Percentiles rank a stretch among this genome's conserved stretches.
Evolutionary conservation across 306 rosid genomes (phyloP).

Genomic region (Medicago ruthenica): DNA sequence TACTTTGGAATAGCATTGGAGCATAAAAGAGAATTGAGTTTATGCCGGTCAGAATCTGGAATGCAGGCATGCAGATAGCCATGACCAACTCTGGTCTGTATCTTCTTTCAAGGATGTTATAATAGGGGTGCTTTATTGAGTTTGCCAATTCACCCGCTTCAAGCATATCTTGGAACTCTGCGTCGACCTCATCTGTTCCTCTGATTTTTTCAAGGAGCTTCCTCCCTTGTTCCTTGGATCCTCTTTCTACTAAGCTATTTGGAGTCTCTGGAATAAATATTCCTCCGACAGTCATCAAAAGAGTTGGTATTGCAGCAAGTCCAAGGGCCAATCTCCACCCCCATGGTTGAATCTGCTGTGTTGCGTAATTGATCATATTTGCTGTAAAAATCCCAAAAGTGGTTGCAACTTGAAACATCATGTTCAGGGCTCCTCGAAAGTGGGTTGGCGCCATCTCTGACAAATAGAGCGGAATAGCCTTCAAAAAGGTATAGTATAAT

Average conservation of each 20-base stretch:
- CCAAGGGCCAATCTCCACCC: conserved; percentile 96
- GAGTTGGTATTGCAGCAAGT: conserved; percentile 76
- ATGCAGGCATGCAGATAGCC: conserved; percentile 87
- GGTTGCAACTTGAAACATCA: conserved; percentile 96
- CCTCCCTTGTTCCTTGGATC: conserved; percentile 64
- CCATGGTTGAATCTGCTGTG: conserved; percentile 77
- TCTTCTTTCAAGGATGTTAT: conserved; percentile 66
- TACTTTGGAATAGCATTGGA: conserved; percentile 80
- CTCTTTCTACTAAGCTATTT: conserved; percentile 78
- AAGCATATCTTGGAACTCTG: conserved; percentile 81
- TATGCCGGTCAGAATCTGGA: conserved; percentile 91
- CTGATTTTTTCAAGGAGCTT: conserved; percentile 67
- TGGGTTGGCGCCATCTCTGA: conserved; percentile 98
- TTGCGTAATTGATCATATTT: conserved; percentile 85
- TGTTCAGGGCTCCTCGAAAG: conserved; percentile 87
- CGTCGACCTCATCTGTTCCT: conserved; percentile 76
- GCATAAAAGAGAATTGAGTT: conserved; percentile 89
- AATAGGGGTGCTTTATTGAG: conserved; percentile 71
- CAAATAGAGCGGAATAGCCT: conserved; percentile 90
- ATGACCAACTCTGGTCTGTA: conserved; percentile 80
- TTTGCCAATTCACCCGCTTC: conserved; percentile 82
- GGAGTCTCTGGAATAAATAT: conserved; percentile 86
- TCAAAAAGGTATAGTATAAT: conserved; percentile 47
- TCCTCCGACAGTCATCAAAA: conserved; percentile 83
- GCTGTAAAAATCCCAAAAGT: conserved; percentile 88